Conservation (phyloP, 164 flowering plant genomes). For the Stephania japonica region DNA sequence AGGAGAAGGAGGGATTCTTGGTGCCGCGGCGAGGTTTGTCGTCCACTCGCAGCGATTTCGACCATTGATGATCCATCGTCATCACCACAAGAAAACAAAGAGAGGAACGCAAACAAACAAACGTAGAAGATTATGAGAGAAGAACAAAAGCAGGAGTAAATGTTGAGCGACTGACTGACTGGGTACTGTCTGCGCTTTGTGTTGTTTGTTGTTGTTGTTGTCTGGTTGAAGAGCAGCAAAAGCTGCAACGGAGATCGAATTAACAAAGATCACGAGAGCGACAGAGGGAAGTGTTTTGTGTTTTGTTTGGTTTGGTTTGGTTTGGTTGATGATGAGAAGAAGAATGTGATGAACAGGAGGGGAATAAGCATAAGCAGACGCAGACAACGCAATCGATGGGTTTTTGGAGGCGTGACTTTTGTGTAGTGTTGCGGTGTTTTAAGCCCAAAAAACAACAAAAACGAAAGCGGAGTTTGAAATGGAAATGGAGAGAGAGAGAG, state of each 20-base stretch:
- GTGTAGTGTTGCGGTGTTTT: neutral
- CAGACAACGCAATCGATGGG: constrained; percentile 11
- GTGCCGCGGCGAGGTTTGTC: neutral
- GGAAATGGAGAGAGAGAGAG: neutral
- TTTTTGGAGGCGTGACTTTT: neutral
- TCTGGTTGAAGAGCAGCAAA: constrained; percentile 4
- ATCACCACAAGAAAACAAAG: neutral
- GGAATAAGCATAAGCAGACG: too few relatives aligned
- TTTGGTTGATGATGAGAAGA: neutral
- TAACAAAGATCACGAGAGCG: constrained; percentile 1
- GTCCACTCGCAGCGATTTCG: constrained; percentile 5
- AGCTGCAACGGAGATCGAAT: constrained; percentile 6
- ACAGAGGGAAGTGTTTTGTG: neutral
- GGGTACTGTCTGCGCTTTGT: neutral
- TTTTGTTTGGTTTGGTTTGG: neutral
- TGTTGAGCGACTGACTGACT: neutral
- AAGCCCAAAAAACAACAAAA: neutral
- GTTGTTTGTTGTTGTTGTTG: constrained; percentile 1
- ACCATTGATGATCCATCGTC: constrained; percentile 11
- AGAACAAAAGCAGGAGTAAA: neutral
- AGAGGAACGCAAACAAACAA: neutral
- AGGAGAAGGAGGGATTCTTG: constrained; percentile 44
- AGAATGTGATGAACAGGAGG: neutral
- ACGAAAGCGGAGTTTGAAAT: neutral
- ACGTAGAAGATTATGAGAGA: neutral